These are phyloP conservation scores for Xylaria hypoxylon DNA, from an alignment of 2,329 filamentous ascomycete species.

Conservation along the genomic window DNA sequence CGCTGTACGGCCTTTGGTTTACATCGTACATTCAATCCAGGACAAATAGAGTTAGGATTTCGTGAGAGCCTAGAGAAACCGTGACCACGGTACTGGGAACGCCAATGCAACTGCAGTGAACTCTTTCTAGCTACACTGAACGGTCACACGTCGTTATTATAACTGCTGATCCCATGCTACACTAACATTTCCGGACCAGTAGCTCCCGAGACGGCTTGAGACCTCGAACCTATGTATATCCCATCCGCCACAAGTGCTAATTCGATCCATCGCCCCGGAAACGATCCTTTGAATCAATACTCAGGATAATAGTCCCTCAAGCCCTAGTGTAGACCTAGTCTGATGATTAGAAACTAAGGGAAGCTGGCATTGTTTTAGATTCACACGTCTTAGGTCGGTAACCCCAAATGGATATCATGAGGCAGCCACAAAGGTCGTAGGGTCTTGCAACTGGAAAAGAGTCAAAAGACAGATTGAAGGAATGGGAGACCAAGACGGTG, in stretches of 20 bases:
- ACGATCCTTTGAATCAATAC: constrained; percentile 6
- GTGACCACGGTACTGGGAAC: constrained; percentile 3
- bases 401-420: no score
- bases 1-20: neutral
- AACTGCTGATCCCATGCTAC: constrained; percentile 5
- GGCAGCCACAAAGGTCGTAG: neutral
- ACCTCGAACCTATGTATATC: constrained; percentile 4
- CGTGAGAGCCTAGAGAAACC: neutral
- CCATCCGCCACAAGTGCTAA: constrained; percentile 11
- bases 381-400: neutral
- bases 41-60: neutral
- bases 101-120: neutral
- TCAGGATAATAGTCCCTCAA: constrained; percentile 2
- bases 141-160: neutral
- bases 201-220: constrained; percentile 15
- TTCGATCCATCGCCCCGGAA: constrained; percentile 12
- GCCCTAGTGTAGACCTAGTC: neutral
- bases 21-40: constrained; percentile 1
- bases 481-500: neutral
- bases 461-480: constrained; percentile 2
- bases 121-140: constrained; percentile 1
- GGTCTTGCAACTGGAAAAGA: no score
- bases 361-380: constrained; percentile 7
- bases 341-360: neutral
- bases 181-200: constrained; percentile 4